Evolutionary conservation across 2,329 filamentous ascomycete species (phyloP).

Genomic region (Hypoxylon sp.): DNA sequence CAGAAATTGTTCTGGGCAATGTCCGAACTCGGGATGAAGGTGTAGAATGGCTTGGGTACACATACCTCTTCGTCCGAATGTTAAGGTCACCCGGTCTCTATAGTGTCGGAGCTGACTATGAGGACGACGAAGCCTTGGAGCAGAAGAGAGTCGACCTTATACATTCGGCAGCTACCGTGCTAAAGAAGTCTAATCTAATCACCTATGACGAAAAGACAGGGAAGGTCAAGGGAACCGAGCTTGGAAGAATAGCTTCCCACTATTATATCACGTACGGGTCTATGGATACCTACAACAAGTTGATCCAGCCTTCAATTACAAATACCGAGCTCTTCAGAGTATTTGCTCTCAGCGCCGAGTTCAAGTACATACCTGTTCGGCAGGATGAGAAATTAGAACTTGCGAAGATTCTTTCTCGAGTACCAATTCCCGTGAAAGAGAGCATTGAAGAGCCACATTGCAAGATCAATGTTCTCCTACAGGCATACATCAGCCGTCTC

Average conservation of each 20-base stretch:
- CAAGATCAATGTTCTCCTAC: conserved; percentile 97
- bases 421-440: conserved; percentile 97
- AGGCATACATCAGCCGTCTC: conserved; percentile 95
- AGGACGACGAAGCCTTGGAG: conserved; percentile 90
- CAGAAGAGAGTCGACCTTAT: conserved; percentile 98
- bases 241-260: conserved; percentile 95
- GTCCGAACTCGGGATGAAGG: conserved; percentile 92
- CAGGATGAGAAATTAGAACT: conserved; percentile 98
- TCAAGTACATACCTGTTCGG: conserved; percentile 98
- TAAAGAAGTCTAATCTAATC: conserved; percentile 89
- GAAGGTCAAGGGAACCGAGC: conserved; percentile 89
- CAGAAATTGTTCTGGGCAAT: conserved; percentile 95
- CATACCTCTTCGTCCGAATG: conserved; percentile 98
- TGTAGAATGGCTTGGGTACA: conserved; percentile 99
- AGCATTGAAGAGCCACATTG: conserved; percentile 96
- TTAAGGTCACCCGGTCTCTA: conserved; percentile 94
- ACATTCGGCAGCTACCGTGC: conserved; percentile 88
- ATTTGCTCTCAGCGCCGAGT: conserved; percentile 95
- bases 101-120: conserved; percentile 95
- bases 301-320: conserved; percentile 92
- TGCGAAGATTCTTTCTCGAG: conserved; percentile 88
- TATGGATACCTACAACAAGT: conserved; percentile 96
- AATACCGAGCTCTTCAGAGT: conserved; percentile 97
- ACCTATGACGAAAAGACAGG: conserved; percentile 97
- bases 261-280: conserved; percentile 98